phyloP scores from a whole-genome alignment of 768 basidiomycete species.

The Suillus fuscotomentosus region DNA sequence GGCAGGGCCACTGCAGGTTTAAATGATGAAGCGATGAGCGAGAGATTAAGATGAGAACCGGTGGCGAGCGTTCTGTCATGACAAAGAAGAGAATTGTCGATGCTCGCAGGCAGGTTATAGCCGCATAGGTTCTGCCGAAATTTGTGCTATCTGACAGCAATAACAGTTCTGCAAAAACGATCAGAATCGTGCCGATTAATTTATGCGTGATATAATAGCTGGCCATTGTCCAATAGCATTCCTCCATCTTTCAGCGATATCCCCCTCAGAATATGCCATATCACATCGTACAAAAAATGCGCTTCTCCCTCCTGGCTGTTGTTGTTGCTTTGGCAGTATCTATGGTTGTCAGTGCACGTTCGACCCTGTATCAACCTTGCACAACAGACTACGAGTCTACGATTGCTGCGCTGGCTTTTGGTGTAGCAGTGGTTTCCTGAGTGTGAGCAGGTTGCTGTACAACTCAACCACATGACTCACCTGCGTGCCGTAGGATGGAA shows the following conservation, averaged over 20 bases:
- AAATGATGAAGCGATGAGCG: too few species aligned
- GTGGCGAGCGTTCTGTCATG: too few species aligned
- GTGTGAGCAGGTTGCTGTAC: background rate
- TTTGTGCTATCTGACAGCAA: background rate
- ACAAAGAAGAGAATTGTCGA: too few species aligned
- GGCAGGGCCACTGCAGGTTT: too few species aligned
- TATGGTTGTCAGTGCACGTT: background rate
- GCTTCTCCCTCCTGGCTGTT: background rate
- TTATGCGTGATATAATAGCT: background rate
- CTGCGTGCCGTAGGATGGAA: background rate
- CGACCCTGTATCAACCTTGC: background rate
- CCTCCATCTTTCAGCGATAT: too few species aligned
- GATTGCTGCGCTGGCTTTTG: background rate
- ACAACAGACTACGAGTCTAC: background rate
- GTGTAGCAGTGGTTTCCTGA: background rate
- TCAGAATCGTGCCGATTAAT: background rate
- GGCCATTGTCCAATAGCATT: background rate
- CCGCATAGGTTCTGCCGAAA: background rate
- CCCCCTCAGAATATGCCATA: background rate
- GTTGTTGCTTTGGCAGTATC: background rate
- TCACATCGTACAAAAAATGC: background rate
- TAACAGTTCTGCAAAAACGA: background rate
- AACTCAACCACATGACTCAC: background rate
- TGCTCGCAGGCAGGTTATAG: too few species aligned
- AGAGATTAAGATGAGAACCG: too few species aligned